Base-by-base conservation (phyloP, 2,329 filamentous ascomycete species). In the Cordyceps fumosorosea region DNA sequence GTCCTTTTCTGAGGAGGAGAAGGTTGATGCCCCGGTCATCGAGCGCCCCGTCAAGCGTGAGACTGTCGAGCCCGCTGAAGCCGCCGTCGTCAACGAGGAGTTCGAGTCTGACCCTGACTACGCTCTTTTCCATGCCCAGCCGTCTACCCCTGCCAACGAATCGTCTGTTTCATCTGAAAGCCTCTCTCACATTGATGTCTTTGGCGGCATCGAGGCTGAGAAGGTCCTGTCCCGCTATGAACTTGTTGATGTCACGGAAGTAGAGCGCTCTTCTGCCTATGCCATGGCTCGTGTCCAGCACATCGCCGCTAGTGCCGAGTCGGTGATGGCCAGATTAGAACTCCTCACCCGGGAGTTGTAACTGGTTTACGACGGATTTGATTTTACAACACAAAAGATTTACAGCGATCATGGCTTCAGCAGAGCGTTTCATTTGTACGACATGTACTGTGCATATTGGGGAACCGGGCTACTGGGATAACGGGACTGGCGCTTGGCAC, bases 141-240 rank as follows among this genome's bases (percentile, higher is more conserved):
- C 71, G 5, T 62, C 63, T 52, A 63, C 67, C 24, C 48, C 69
- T 5, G 32, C 68, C 3, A 63, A 70, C n/a, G 66, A 71, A 29
- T 67, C 73, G 18, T 56, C 73, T 50, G 76, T 80, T 63, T 63
- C 81, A 29, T 75, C 81, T 62, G 79, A 80, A 14, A 72, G 69
- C 42, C 71, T 80, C 58, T 69, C 72, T 48, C 64, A 74, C 65
- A 62, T 75, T 64, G 71, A 78, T 65, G 73, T 82, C 65, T 81
- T 84, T 52, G 81, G 81, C 53, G 82, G 81, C 44, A 76, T 89
- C 63, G 77, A 82, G 64, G 71, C 82, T 1, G 86, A 89, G 67
- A 93, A 93, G 79, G 75, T 81, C 3, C 77, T 85, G 54, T 77
- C 83, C 16, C 80, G 83, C 55, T 85, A 84, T 68, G 84, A 89